These are phyloP conservation scores for Plasmodium berghei DNA, from an alignment of 169 alveolate genomes.

Conservation along the genomic window DNA sequence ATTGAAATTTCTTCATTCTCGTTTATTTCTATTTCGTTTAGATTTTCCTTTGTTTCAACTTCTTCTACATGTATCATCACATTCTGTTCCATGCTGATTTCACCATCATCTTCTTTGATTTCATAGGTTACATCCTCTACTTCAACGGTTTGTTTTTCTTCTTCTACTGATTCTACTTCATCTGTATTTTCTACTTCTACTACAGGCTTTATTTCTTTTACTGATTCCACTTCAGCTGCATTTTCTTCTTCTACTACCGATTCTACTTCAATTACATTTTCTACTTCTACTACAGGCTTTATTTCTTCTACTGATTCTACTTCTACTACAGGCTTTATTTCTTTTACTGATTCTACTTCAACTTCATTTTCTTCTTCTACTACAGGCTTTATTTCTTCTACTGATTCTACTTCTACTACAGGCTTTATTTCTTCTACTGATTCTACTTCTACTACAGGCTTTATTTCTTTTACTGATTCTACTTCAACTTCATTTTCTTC, in stretches of 20 bases:
- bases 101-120: not conserved
- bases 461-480: not conserved
- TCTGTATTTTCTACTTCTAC: not conserved
- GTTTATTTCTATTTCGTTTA: not conserved
- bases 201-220: not conserved
- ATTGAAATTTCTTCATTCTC: not conserved
- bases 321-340: not conserved
- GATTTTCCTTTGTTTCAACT: not conserved
- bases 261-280: not conserved
- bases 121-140: not conserved
- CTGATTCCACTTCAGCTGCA: not conserved
- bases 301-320: not conserved
- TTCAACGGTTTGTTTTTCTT: not conserved
- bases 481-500: not conserved
- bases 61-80: not conserved
- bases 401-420: not conserved
- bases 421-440: not conserved
- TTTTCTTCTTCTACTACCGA: not conserved
- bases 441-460: not conserved
- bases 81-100: not conserved
- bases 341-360: not conserved
- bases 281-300: not conserved
- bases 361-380: not conserved
- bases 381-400: not conserved
- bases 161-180: not conserved